Evolutionary conservation across 495 filamentous ascomycete genomes (phyloP).

Genomic region (Penicillium subrubescens): DNA sequence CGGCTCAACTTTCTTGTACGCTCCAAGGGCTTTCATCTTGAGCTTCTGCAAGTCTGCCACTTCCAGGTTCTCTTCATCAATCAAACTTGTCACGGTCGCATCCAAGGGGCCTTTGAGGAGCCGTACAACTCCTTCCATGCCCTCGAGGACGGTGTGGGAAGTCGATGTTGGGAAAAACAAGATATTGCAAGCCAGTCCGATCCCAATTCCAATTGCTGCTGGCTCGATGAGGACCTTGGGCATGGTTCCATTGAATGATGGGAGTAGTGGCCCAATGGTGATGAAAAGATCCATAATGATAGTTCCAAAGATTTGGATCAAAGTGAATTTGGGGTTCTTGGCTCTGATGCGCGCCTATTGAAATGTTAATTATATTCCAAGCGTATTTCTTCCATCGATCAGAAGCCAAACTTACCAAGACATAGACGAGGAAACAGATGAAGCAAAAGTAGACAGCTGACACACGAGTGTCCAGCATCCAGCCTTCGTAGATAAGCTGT

Average conservation of each 20-base stretch:
- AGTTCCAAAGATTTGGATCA: constrained; percentile 39
- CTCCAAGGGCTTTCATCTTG: constrained; percentile 22
- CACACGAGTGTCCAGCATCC: constrained; percentile 46
- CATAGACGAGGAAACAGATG: constrained; percentile 40
- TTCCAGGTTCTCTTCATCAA: constrained; percentile 15
- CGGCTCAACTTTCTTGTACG: constrained; percentile 28
- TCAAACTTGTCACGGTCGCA: constrained; percentile 21
- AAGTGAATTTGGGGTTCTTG: constrained; percentile 39
- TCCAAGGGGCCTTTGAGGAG: constrained; percentile 35
- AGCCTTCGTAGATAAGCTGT: constrained; percentile 37
- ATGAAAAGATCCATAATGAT: constrained; percentile 44
- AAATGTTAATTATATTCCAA: neutral
- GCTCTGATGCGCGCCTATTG: constrained; percentile 39
- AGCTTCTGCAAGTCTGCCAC: constrained; percentile 18
- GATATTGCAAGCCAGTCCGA: constrained; percentile 39
- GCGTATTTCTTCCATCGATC: neutral
- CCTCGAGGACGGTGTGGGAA: constrained; percentile 36
- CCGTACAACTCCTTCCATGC: constrained; percentile 35
- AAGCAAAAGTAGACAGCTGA: constrained; percentile 38
- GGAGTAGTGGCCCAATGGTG: constrained; percentile 36
- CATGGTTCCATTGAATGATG: constrained; percentile 43
- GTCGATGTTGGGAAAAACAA: constrained; percentile 47
- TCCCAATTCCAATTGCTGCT: constrained; percentile 39
- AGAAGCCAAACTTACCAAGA: constrained; percentile 25
- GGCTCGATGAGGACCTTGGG: constrained; percentile 39